Conservation (phyloP, 2,329 filamentous ascomycete genomes). For the Aspergillus cejpii region DNA sequence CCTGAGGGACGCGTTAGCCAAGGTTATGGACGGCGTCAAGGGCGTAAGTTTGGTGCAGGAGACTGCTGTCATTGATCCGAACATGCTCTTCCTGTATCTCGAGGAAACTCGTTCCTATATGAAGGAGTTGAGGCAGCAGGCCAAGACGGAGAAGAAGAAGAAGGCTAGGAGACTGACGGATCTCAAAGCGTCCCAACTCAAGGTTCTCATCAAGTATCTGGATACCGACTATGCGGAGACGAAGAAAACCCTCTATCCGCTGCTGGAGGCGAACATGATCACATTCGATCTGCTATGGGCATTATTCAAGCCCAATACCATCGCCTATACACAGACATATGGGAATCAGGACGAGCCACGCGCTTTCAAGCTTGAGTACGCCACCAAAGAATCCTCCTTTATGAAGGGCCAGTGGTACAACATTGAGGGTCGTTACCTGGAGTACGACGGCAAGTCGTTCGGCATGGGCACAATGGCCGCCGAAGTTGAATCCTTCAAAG, state of each 20-base stretch:
- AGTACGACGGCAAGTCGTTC: conserved; percentile 82
- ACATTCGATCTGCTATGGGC: conserved; percentile 87
- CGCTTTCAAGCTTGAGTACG: conserved; percentile 73
- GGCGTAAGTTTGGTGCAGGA: conserved; percentile 75
- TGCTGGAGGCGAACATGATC: conserved; percentile 74
- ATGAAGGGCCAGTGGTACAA: conserved; percentile 68
- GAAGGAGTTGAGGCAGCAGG: conserved; percentile 59
- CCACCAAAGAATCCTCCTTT: conserved; percentile 62
- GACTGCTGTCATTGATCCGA: conserved; percentile 64
- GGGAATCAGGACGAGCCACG: conserved; percentile 68
- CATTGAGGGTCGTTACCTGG: conserved; percentile 68
- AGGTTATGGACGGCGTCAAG: conserved; percentile 69
- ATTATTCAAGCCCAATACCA: conserved; percentile 77
- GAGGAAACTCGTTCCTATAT: conserved; percentile 63
- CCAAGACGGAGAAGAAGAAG: conserved; percentile 51
- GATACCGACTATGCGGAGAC: conserved; percentile 71
- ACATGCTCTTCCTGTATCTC: conserved; percentile 67
- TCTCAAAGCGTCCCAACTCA: conserved; percentile 48
- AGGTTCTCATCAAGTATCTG: conserved; percentile 68
- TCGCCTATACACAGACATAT: conserved; percentile 72
- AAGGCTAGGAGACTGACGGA: conserved; percentile 35
- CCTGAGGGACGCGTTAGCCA: conserved; percentile 62
- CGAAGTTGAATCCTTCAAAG: conserved; percentile 69
- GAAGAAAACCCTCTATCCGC: conserved; percentile 72
- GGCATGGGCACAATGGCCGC: conserved; percentile 65